Conservation (phyloP, 495 filamentous ascomycete species). For the Penicillium nucicola region DNA sequence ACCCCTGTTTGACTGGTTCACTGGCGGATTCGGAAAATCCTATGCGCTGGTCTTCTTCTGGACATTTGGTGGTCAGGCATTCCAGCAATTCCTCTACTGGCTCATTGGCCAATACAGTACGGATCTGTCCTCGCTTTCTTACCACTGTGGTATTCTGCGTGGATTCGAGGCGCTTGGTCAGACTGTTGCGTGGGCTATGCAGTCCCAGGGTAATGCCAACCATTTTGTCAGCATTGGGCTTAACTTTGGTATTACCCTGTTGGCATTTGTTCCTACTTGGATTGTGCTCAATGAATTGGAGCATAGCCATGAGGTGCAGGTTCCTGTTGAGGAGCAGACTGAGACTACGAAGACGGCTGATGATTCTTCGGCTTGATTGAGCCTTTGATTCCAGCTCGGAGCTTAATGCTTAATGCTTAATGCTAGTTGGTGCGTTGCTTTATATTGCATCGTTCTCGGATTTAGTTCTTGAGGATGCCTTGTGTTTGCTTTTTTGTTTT, state of each 20-base stretch:
- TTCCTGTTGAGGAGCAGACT: conserved; percentile 19
- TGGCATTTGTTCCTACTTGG: conserved; percentile 32
- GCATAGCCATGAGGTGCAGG: conserved; percentile 31
- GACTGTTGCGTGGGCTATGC: conserved; percentile 36
- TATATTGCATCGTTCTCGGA: conserved; percentile 1
- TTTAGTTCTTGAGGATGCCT: not conserved
- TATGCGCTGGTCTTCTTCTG: conserved; percentile 35
- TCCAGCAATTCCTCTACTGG: conserved; percentile 37
- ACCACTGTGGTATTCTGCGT: conserved; percentile 31
- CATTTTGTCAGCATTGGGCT: conserved; percentile 35
- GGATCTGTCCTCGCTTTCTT: conserved; percentile 29
- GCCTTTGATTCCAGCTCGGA: not conserved
- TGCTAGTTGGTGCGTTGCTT: not conserved
- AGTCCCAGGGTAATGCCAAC: conserved; percentile 29
- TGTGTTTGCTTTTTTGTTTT: not conserved
- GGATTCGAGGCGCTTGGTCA: conserved; percentile 33
- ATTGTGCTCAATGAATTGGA: conserved; percentile 31
- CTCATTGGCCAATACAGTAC: conserved; percentile 32
- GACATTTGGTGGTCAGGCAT: conserved; percentile 30
- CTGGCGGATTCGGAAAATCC: conserved; percentile 26
- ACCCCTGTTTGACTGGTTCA: conserved; percentile 34
- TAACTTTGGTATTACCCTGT: conserved; percentile 32
- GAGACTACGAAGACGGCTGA: conserved; percentile 1
- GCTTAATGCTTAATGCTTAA: no score
- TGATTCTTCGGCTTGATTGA: conserved; percentile 1